Evolutionary conservation across 148 eudicot genomes (phyloP), one percentile per base, ranked within the genome.

Genomic region (Cornus florida): DNA sequence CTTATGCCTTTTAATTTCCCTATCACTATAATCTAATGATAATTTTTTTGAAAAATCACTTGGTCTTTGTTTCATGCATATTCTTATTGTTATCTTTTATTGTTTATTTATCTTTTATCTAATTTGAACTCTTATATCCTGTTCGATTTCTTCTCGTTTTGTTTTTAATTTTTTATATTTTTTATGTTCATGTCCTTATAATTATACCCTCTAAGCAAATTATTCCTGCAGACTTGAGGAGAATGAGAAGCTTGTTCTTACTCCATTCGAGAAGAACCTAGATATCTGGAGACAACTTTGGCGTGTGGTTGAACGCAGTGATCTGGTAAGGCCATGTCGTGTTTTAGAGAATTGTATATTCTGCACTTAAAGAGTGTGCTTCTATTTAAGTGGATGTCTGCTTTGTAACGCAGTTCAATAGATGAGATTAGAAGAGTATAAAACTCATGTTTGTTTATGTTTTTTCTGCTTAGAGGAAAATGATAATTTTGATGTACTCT

Each of bases 241-340:
- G 75, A 96, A 96, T 84, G 94, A 94, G 79, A 93, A 87, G 70
- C 98, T 96, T 79, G 94, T 96, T 83, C 97, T 93, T 69, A 96
- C 99, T 77, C 99, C 99, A 76, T 96, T 96, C 85, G 99, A 96
- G 92, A 96, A 96, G 89, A 96, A 96, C 81, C 83, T 93, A 79
- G 99, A 96, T 85, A 96, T 96, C 22, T 96, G 99, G 99, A 88
- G 99, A 87, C 99, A 96, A 81, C 99, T 96, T 82, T 96, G 99
- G 99, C 95, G 98, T 77, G 99, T 96, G 69, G 90, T 96, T 84
- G 99, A 93, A 81, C 98, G 99, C 33, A 96, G 98, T 87, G 99
- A 93, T 89, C 91, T 96, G 91, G 99, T 96, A 83, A 84, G 87
- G 38, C 68, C 39, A 17, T 73, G 16, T 43, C 64, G 6, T 73